Evolutionary conservation across 139 green algal species (phyloP), one percentile per base, ranked within the genome.

Genomic region (Micromonas pusilla): DNA sequence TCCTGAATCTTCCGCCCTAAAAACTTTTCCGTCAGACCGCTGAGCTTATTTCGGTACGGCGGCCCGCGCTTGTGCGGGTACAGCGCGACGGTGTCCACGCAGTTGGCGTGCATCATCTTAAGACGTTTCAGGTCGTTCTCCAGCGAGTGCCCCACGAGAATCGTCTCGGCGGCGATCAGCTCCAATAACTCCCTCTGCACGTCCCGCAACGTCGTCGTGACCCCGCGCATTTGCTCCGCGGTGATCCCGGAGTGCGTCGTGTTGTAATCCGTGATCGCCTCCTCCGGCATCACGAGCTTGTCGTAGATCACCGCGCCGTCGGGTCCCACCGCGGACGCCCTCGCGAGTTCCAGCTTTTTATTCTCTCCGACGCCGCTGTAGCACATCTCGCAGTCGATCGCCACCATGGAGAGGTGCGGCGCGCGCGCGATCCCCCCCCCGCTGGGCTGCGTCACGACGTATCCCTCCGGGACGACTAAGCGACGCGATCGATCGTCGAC

Each of bases 321-420:
- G 20, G 38, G 39, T 5, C 62, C 38, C 25, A 71, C 53, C 45
- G 68, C 52, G 54, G 54, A 71, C 1, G 19, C 25, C 30, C 72
- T 62, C 52, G 53, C 37, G 52, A 68, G 54, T n/a, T 73, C 79
- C 6, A 91, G 80, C 0, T 89, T 91, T 25, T 96, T 83, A 79
- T 96, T 89, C 73, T 89, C 90, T 0, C 90, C 91, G 0, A 54
- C 72, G 23, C 39, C 80, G 0, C 88, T 94, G 31, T 89, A 80
- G 76, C 88, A 93, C 91, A 97, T 96, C 81, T 97, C 92, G 72
- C 92, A 97, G 77, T 97, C 92, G 28, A 96, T 52, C 0, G 77
- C 90, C 2, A 95, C 70, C 79, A 96, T 80, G 16, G 73, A 52
- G 23, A 81, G 39, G 20, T 53, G 66, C 4, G 25, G 26, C 19